Conservation (phyloP, 768 basidiomycete species). For the Calocybe cyanea region DNA sequence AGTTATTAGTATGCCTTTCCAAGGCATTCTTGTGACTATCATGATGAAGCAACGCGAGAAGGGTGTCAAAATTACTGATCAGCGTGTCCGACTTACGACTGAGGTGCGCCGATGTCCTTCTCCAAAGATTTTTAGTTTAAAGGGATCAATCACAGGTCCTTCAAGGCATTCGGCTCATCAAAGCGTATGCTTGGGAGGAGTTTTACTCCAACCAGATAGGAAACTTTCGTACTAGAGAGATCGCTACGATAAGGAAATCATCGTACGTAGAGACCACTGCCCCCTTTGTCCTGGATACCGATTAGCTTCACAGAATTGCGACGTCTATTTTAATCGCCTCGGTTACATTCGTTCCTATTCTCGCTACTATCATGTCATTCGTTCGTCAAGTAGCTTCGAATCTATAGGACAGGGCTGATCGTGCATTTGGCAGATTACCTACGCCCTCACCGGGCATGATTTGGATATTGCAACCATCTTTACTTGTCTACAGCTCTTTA, state of each 20-base stretch:
- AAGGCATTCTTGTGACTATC: conserved; percentile 45
- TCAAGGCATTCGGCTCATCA: conserved; percentile 64
- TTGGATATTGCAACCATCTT: conserved; percentile 56
- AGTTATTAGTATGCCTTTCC: conserved; percentile 55
- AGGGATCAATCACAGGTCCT: conserved; percentile 37
- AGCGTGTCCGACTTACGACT: conserved; percentile 57
- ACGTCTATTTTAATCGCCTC: conserved; percentile 36
- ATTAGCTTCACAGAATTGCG: conserved; percentile 27
- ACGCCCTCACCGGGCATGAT: conserved; percentile 51
- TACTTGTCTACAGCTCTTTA: conserved; percentile 55
- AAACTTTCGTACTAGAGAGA: conserved; percentile 34
- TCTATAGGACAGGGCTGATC: not conserved
- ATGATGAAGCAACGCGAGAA: conserved; percentile 53
- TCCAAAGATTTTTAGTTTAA: not conserved
- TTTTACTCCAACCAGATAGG: conserved; percentile 44
- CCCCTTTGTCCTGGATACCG: not conserved
- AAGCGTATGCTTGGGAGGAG: conserved; percentile 58
- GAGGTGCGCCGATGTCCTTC: conserved; percentile 34
- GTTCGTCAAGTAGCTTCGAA: conserved; percentile 27
- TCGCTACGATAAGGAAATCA: conserved; percentile 32
- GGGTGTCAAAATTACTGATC: conserved; percentile 63
- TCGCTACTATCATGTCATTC: conserved; percentile 48
- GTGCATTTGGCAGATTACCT: conserved; percentile 46
- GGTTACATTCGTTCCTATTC: conserved; percentile 47
- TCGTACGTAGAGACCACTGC: conserved; percentile 27